Conservation (phyloP, 2,329 filamentous ascomycete genomes). For the Talaromyces albobiverticillius region DNA sequence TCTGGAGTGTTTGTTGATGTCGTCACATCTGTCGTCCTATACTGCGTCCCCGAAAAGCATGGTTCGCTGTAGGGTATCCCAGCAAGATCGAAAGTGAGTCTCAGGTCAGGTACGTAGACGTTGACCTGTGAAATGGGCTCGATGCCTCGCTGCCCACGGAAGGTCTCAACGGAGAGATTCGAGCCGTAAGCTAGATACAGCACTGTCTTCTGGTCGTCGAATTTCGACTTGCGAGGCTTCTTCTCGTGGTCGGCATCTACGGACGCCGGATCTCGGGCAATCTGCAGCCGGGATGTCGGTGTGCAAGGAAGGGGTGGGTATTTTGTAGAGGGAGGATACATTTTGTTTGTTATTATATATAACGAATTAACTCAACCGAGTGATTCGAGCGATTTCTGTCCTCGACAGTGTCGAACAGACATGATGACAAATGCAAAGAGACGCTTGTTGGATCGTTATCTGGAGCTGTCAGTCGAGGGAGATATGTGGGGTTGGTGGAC, state of each 20-base stretch:
- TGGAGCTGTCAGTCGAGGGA: too few species aligned
- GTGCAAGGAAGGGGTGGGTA: conserved; percentile 1
- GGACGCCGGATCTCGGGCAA: background rate
- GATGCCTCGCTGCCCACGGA: conserved; percentile 74
- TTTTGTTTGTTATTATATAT: too few species aligned
- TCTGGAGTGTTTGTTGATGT: conserved; percentile 5
- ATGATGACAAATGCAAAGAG: too few species aligned
- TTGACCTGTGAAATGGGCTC: conserved; percentile 76
- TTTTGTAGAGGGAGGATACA: background rate
- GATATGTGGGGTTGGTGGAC: too few species aligned
- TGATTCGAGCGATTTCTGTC: too few species aligned
- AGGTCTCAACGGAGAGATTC: conserved; percentile 78
- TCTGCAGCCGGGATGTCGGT: conserved; percentile 2
- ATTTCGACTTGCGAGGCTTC: background rate
- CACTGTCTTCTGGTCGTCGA: conserved; percentile 48
- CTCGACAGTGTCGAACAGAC: too few species aligned
- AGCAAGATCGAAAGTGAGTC: conserved; percentile 79
- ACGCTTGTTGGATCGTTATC: too few species aligned
- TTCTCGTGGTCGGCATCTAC: conserved; percentile 6
- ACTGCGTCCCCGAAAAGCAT: conserved; percentile 81
- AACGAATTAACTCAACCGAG: too few species aligned
- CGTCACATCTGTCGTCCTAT: conserved; percentile 46
- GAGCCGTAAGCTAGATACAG: conserved; percentile 90
- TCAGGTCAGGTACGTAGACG: conserved; percentile 74
- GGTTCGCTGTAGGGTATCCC: conserved; percentile 85